A percentile compares a stretch with the other conserved stretches of the same genome.
phyloP scores from a whole-genome alignment of 768 basidiomycete species.

The Boletus rubroflammeus region DNA sequence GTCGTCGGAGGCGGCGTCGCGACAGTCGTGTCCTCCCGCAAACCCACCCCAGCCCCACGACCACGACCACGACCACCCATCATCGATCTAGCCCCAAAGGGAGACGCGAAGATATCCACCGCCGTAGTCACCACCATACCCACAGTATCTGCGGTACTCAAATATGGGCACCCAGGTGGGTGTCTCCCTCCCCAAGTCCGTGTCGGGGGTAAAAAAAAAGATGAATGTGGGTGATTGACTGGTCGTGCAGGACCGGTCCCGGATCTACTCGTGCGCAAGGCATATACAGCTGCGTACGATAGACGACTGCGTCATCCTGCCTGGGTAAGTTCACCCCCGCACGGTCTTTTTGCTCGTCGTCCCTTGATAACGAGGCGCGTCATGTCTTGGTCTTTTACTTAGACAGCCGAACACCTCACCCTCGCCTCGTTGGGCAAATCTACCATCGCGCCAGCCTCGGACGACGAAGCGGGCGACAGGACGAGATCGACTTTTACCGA shows the following conservation, averaged over 20 bases:
- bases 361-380: not conserved
- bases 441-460: constrained; percentile 27
- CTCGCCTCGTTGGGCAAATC: constrained; percentile 65
- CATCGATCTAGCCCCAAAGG: constrained; percentile 44
- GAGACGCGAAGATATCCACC: constrained; percentile 41
- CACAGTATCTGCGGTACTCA: constrained; percentile 46
- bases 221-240: not conserved
- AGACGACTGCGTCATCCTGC: constrained; percentile 85
- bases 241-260: constrained; percentile 69
- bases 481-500: constrained; percentile 77
- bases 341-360: accelerated
- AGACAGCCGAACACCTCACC: constrained; percentile 97
- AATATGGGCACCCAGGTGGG: constrained; percentile 30
- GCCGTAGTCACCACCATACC: constrained; percentile 20
- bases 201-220: not conserved
- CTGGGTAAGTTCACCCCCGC: constrained; percentile 58
- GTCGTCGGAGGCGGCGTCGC: constrained; percentile 75
- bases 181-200: not conserved
- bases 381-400: not conserved
- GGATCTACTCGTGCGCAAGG: constrained; percentile 74
- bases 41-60: constrained; percentile 8
- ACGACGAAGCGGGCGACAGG: constrained; percentile 57
- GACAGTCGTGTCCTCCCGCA: constrained; percentile 41
- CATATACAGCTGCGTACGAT: constrained; percentile 90
- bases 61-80: constrained; percentile 36